Percentiles rank a stretch among this genome's conserved stretches.
Conservation (phyloP, 108 stramenopile species). For the Skeletonema potamos region DNA sequence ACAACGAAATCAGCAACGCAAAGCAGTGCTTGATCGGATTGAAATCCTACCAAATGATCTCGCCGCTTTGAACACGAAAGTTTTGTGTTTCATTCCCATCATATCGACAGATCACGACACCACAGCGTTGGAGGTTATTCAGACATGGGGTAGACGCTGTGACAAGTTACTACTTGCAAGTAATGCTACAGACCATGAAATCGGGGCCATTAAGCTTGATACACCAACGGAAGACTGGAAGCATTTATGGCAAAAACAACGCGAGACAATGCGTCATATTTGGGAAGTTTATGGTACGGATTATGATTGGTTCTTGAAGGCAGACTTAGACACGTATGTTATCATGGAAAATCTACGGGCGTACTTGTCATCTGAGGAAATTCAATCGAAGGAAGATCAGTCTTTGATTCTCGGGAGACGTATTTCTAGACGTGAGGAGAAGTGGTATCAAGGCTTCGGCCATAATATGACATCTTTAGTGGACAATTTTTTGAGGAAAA, state of each 20-base stretch:
- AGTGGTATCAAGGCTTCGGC: not conserved
- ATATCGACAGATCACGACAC: conserved; percentile 10
- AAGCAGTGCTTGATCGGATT: conserved; percentile 1
- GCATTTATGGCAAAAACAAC: not conserved
- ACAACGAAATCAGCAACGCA: not conserved
- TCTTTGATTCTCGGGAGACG: not conserved
- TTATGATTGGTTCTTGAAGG: conserved; percentile 1
- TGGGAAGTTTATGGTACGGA: not conserved
- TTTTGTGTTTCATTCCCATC: conserved; percentile 8
- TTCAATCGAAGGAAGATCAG: not conserved
- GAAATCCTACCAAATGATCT: not conserved
- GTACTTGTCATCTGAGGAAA: conserved; percentile 8
- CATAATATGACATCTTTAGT: not conserved
- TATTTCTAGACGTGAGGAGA: not conserved
- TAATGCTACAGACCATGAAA: conserved; percentile 2
- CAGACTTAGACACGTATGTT: conserved; percentile 3
- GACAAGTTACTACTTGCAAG: conserved; percentile 1
- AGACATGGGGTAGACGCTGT: conserved; percentile 8
- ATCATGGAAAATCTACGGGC: conserved; percentile 6
- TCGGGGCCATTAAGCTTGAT: not conserved
- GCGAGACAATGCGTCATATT: conserved; percentile 7
- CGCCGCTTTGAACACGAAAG: not conserved
- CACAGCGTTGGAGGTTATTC: not conserved
- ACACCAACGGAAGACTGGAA: not conserved
- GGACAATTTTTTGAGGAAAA: not conserved